These are phyloP conservation scores for Buxus sempervirens DNA, from an alignment of 164 flowering plant species.

Conservation along the genomic window DNA sequence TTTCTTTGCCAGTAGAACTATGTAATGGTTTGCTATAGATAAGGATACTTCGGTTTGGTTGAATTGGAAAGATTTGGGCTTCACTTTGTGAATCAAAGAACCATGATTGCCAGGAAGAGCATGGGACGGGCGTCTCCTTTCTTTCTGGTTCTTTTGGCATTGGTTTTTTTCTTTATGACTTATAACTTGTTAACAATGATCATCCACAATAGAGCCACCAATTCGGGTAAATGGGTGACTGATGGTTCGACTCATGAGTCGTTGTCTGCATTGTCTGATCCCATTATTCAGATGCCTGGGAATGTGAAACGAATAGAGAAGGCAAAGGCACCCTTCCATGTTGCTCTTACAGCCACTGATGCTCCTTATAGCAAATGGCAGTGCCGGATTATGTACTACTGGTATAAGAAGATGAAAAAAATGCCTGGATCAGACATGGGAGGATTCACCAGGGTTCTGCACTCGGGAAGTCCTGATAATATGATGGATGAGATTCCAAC, in stretches of 20 bases:
- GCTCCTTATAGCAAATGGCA: conserved; percentile 92
- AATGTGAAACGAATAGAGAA: conserved; percentile 24
- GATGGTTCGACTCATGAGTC: conserved; percentile 17
- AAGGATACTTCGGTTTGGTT: conserved; percentile 7
- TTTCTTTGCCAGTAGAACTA: background rate
- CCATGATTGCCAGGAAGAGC: conserved; percentile 36
- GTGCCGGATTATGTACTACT: conserved; percentile 91
- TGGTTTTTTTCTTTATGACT: conserved; percentile 56
- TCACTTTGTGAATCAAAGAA: background rate
- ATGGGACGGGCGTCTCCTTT: conserved; percentile 47
- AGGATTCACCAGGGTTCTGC: conserved; percentile 82
- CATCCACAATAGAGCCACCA: conserved; percentile 31
- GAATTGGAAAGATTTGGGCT: background rate
- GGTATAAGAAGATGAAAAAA: conserved; percentile 76
- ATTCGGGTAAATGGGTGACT: conserved; percentile 11
- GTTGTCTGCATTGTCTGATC: conserved; percentile 30
- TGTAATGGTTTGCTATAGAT: background rate
- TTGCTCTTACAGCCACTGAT: conserved; percentile 92
- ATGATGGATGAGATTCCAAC: conserved; percentile 95
- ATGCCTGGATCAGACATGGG: conserved; percentile 94
- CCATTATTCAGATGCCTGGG: conserved; percentile 59
- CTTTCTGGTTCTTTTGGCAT: conserved; percentile 38
- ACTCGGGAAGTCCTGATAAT: conserved; percentile 83
- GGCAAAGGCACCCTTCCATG: conserved; percentile 50
- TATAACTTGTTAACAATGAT: conserved; percentile 56